Evolutionary conservation across 2,329 filamentous ascomycete genomes (phyloP).

Genomic region (Colletotrichum coccodes): DNA sequence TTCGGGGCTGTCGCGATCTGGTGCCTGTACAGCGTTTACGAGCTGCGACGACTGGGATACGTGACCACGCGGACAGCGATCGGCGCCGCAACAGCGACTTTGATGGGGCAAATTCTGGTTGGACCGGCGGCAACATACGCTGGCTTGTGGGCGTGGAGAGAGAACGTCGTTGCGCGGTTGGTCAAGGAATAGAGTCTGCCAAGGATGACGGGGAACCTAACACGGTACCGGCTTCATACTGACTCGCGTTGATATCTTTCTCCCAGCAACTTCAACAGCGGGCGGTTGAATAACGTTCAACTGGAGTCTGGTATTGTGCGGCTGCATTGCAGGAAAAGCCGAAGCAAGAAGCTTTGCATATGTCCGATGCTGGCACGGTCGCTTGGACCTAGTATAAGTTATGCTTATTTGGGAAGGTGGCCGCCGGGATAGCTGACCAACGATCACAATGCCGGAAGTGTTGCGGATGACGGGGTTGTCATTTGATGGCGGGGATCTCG

Average conservation of each 20-base stretch:
- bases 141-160: constrained; percentile 39
- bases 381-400: background rate
- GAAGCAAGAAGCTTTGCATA: too few species aligned
- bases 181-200: background rate
- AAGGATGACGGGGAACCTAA: background rate
- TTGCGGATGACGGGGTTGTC: background rate
- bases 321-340: too few species aligned
- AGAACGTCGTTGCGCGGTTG: constrained; percentile 13
- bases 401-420: constrained; percentile 15
- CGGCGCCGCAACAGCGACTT: background rate
- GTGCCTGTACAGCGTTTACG: constrained; percentile 37
- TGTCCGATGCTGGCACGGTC: too few species aligned
- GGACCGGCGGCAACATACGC: constrained; percentile 37
- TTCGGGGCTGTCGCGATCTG: constrained; percentile 4
- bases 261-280: too few species aligned
- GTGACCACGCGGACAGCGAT: constrained; percentile 29
- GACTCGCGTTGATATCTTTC: too few species aligned
- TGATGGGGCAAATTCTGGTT: constrained; percentile 29
- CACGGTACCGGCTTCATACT: too few species aligned
- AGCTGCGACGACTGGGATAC: constrained; percentile 37
- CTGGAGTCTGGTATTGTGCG: too few species aligned
- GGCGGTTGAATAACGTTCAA: too few species aligned
- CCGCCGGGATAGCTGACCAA: constrained; percentile 1
- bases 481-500: background rate
- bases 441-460: background rate